A percentile compares a stretch with the other conserved stretches of the same genome.
phyloP scores from a whole-genome alignment of 164 flowering plant genomes.

The Vitis rotundifolia region DNA sequence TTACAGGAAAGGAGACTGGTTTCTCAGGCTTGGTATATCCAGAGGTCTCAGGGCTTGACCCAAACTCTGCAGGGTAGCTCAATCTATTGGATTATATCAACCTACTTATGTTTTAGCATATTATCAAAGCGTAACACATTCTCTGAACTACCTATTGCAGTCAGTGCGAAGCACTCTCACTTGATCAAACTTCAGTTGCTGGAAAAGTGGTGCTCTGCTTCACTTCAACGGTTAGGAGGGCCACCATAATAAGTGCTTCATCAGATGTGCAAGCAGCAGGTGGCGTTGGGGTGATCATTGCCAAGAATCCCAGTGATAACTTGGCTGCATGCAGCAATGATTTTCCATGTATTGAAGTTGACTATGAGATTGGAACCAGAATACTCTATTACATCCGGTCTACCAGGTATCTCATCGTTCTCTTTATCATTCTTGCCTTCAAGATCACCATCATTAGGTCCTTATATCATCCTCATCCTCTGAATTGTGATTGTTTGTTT shows the following conservation, averaged over 20 bases:
- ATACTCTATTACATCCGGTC: constrained; percentile 40
- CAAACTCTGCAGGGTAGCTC: constrained; percentile 22
- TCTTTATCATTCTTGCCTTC: too few species aligned
- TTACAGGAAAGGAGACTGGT: constrained; percentile 17
- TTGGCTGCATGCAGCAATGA: background rate
- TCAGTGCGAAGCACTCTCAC: too few species aligned
- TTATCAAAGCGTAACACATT: background rate
- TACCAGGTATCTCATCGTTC: constrained; percentile 20
- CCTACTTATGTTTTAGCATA: background rate
- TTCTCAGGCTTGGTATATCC: constrained; percentile 27
- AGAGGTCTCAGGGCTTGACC: constrained; percentile 13
- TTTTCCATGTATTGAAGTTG: constrained; percentile 23
- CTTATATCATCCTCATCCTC: background rate
- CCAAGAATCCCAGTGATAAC: background rate
- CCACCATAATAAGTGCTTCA: constrained; percentile 4
- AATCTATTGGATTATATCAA: background rate
- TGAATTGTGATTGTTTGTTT: background rate
- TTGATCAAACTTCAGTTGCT: constrained; percentile 9
- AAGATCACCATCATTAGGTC: background rate
- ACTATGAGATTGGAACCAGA: constrained; percentile 36
- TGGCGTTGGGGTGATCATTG: constrained; percentile 24
- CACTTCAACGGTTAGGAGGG: constrained; percentile 6
- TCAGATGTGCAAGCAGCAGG: constrained; percentile 20
- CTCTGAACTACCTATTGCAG: background rate
- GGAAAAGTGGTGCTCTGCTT: constrained; percentile 25